phyloP scores from a whole-genome alignment of 2,329 filamentous ascomycete genomes.

The Dactylellina haptotyla region DNA sequence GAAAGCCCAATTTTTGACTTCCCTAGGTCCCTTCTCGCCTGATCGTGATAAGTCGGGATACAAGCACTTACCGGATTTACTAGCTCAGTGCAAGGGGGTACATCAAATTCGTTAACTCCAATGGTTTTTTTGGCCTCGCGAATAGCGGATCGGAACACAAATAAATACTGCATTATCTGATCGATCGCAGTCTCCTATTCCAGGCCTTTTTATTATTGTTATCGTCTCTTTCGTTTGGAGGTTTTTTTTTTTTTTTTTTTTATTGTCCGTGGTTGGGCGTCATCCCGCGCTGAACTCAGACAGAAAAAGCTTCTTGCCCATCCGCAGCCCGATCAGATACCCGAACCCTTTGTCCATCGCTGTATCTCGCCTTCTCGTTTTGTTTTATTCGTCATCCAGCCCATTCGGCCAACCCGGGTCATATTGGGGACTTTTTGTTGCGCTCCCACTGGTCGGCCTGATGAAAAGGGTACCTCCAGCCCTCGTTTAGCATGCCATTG shows the following conservation, averaged over 20 bases:
- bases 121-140: not conserved
- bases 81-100: constrained; percentile 12
- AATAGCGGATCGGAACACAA: constrained; percentile 15
- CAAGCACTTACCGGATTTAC: constrained; percentile 34
- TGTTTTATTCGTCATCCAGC: constrained; percentile 29
- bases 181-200: constrained; percentile 1
- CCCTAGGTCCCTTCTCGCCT: not conserved
- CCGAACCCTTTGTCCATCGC: constrained; percentile 19
- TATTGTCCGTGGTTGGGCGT: not conserved
- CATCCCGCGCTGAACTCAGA: constrained; percentile 7
- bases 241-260: not conserved
- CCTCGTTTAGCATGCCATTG: constrained; percentile 33
- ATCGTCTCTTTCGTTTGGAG: not conserved
- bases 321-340: constrained; percentile 46
- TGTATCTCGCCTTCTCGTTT: constrained; percentile 32
- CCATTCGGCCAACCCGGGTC: constrained; percentile 1
- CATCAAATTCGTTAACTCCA: not conserved
- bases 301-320: not conserved
- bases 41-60: constrained; percentile 45
- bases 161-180: not conserved
- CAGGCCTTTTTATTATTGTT: too few species aligned
- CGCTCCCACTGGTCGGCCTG: not conserved
- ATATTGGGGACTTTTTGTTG: not conserved
- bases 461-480: not conserved
- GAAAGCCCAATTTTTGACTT: constrained; percentile 29